Percentiles rank a stretch among this genome's conserved stretches.
Conservation (phyloP, 2,329 filamentous ascomycete genomes). For the Hortaea sp. region DNA sequence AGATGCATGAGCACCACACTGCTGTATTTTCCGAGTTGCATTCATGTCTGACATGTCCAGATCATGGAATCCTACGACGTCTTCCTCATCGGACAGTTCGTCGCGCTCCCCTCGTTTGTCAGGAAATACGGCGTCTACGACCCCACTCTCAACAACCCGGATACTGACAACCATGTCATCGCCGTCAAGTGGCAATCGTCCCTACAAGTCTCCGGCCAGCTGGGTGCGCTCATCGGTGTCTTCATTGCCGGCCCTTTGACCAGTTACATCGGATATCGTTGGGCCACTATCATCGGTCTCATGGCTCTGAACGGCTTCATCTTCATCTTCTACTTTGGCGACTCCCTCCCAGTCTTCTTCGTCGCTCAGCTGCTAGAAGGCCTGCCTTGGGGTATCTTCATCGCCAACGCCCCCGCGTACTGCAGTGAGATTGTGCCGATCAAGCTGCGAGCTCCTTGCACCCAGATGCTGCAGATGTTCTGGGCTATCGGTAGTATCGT, state of each 20-base stretch:
- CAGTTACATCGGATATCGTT: conserved; percentile 49
- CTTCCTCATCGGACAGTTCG: conserved; percentile 51
- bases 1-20: neutral
- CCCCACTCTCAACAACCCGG: neutral
- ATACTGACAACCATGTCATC: conserved; percentile 31
- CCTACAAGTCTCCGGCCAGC: conserved; percentile 44
- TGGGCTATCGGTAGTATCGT: conserved; percentile 55
- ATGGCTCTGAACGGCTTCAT: conserved; percentile 50
- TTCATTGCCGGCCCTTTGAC: conserved; percentile 52
- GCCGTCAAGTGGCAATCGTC: conserved; percentile 48
- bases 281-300: conserved; percentile 45
- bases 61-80: conserved; percentile 57
- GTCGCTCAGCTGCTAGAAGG: conserved; percentile 50
- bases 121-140: conserved; percentile 35
- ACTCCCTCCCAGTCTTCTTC: conserved; percentile 39
- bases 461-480: conserved; percentile 57
- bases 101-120: conserved; percentile 42
- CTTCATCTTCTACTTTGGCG: conserved; percentile 49
- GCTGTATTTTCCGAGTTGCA: neutral
- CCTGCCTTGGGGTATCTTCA: conserved; percentile 57
- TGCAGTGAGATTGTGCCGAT: conserved; percentile 53
- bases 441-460: conserved; percentile 46
- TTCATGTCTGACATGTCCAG: conserved; percentile 26
- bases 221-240: conserved; percentile 52
- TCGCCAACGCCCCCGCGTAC: conserved; percentile 55